Evolutionary conservation across 2,329 filamentous ascomycete genomes (phyloP).

Genomic region (Trichoderma hamatum): DNA sequence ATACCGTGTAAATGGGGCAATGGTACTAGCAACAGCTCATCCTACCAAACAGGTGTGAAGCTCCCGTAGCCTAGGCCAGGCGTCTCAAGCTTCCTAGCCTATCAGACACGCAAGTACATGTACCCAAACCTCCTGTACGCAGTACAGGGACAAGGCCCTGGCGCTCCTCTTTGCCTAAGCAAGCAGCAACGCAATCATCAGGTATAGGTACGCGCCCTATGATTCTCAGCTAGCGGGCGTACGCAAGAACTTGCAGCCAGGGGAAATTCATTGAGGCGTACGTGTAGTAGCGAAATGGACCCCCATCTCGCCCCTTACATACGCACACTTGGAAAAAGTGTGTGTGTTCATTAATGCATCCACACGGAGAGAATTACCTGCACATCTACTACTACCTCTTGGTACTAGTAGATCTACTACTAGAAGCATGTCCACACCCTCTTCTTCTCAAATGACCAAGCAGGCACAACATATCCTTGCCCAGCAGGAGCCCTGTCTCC

Average conservation of each 20-base stretch:
- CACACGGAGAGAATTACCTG: background rate
- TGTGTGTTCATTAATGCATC: background rate
- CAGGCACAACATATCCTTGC: background rate
- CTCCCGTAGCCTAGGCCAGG: background rate
- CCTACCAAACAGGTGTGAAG: background rate
- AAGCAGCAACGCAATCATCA: background rate
- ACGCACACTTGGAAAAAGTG: background rate
- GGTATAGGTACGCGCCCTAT: background rate
- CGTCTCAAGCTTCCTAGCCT: background rate
- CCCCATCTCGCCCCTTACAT: background rate
- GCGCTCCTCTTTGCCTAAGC: background rate
- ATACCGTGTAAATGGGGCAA: constrained; percentile 4
- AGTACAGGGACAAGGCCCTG: background rate
- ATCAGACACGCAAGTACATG: background rate
- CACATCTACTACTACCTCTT: background rate
- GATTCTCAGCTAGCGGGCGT: background rate
- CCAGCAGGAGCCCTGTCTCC: background rate
- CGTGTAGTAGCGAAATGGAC: background rate
- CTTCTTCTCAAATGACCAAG: background rate
- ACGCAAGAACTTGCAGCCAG: background rate
- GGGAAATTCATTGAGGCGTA: background rate
- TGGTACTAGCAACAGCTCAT: background rate
- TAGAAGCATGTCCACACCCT: background rate
- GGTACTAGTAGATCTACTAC: background rate
- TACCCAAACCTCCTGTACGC: background rate